Percentiles rank a stretch among this genome's conserved stretches.
Conservation (phyloP, 2,329 filamentous ascomycete genomes). For the Botrytis sinoallii region DNA sequence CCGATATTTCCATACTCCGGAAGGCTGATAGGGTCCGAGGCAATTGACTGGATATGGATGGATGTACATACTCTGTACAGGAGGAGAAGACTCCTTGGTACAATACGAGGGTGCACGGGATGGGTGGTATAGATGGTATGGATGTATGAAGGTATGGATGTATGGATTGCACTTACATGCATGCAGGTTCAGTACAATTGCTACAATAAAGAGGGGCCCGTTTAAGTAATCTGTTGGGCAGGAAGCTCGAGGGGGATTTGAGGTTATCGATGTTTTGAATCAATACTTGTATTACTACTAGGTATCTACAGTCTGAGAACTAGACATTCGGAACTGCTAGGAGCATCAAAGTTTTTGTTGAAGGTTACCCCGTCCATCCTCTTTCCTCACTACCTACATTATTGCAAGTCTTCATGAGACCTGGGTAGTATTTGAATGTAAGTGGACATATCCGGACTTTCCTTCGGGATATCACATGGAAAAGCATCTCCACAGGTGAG, state of each 20-base stretch:
- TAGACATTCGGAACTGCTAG: neutral
- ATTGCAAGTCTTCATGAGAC: neutral
- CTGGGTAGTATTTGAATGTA: neutral
- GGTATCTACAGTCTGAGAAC: neutral
- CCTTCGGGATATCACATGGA: neutral
- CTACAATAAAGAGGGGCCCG: slow-evolving; percentile 8
- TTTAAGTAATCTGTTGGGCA: slow-evolving; percentile 9
- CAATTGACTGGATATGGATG: neutral
- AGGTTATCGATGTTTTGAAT: slow-evolving; percentile 3
- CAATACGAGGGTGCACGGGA: slow-evolving; percentile 1
- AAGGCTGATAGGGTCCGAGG: slow-evolving; percentile 14
- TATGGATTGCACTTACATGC: slow-evolving; percentile 10
- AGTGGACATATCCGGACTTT: neutral
- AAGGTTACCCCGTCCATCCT: neutral
- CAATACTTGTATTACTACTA: neutral
- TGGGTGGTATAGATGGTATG: neutral
- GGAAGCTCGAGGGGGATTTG: neutral
- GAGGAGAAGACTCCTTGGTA: neutral
- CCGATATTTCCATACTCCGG: slow-evolving; percentile 12
- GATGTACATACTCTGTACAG: neutral
- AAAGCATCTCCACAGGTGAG: neutral
- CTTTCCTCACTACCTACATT: neutral
- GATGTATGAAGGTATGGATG: neutral
- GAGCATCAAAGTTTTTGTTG: neutral
- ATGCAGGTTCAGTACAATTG: slow-evolving; percentile 12